Conservation (phyloP, 2,329 filamentous ascomycete species). For the Sarocladium brachiariae region DNA sequence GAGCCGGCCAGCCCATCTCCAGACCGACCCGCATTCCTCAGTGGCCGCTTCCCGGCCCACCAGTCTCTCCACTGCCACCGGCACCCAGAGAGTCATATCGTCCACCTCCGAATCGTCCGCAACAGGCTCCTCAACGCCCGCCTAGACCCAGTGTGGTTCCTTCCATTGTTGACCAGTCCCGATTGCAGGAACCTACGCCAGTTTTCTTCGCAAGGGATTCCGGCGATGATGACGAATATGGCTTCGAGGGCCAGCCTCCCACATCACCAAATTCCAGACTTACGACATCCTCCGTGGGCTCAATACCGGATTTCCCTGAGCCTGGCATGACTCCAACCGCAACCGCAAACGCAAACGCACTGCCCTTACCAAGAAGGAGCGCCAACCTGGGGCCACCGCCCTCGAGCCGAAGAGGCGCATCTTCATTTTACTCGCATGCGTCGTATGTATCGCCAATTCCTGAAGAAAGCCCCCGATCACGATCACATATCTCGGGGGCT, state of each 20-base stretch:
- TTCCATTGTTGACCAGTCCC: conserved; percentile 50
- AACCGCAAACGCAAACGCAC: not conserved
- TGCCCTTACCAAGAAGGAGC: conserved; percentile 34
- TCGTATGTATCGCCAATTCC: conserved; percentile 70
- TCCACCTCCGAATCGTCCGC: conserved; percentile 42
- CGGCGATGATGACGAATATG: conserved; percentile 23
- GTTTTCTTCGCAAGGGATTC: conserved; percentile 31
- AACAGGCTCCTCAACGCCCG: conserved; percentile 48
- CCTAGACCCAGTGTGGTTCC: conserved; percentile 54
- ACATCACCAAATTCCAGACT: conserved; percentile 37
- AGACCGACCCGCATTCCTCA: conserved; percentile 46
- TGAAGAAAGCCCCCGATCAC: conserved; percentile 56
- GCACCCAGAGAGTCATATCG: conserved; percentile 37
- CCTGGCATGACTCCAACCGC: conserved; percentile 19
- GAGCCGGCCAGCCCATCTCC: conserved; percentile 39
- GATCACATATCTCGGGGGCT: conserved; percentile 58
- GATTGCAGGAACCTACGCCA: conserved; percentile 48
- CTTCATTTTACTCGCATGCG: conserved; percentile 57
- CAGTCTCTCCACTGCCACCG: conserved; percentile 25
- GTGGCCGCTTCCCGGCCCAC: conserved; percentile 43
- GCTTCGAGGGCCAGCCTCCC: not conserved
- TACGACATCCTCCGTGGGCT: conserved; percentile 46
- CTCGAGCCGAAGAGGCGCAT: conserved; percentile 51
- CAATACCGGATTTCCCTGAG: conserved; percentile 53
- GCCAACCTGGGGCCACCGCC: conserved; percentile 54